These are phyloP conservation scores for Salicornia ramosissima DNA, from an alignment of 148 eudicot genomes.

Conservation along the genomic window DNA sequence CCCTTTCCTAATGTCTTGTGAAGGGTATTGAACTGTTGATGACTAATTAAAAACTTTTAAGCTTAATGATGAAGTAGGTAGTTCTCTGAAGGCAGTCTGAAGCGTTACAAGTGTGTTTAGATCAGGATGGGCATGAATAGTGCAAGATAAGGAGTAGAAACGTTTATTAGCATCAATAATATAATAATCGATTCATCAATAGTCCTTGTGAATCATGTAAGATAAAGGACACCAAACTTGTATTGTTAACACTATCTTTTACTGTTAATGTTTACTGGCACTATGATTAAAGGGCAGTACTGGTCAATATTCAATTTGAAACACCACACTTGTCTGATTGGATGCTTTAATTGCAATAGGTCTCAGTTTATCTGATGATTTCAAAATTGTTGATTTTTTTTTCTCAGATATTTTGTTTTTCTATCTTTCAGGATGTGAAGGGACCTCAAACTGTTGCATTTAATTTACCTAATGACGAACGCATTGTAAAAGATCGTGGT, in stretches of 20 bases:
- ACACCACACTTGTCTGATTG: not conserved
- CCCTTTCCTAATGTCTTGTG: too few species aligned
- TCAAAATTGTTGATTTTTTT: not conserved
- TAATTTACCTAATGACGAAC: slow-evolving; percentile 97
- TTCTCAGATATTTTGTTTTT: not conserved
- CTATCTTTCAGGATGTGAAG: slow-evolving; percentile 68
- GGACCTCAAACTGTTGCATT: slow-evolving; percentile 99
- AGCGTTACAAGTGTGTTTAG: too few species aligned
- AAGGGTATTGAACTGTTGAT: too few species aligned
- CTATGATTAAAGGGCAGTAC: not conserved
- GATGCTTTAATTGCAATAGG: too few species aligned
- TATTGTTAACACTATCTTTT: not conserved
- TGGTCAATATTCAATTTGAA: not conserved
- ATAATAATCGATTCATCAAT: too few species aligned
- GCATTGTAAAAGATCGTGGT: slow-evolving; percentile 92
- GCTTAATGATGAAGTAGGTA: too few species aligned
- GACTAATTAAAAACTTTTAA: too few species aligned
- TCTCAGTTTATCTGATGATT: not conserved
- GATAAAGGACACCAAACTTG: not conserved
- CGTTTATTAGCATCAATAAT: too few species aligned
- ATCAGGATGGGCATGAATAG: too few species aligned
- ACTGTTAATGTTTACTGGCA: not conserved
- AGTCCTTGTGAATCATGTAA: not conserved
- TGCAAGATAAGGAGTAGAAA: too few species aligned
- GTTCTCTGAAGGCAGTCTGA: too few species aligned